Evolutionary conservation across 371 early-diverging fungal species (phyloP), one percentile per base, ranked within the genome.

Genomic region (Mucor plumbeus): DNA sequence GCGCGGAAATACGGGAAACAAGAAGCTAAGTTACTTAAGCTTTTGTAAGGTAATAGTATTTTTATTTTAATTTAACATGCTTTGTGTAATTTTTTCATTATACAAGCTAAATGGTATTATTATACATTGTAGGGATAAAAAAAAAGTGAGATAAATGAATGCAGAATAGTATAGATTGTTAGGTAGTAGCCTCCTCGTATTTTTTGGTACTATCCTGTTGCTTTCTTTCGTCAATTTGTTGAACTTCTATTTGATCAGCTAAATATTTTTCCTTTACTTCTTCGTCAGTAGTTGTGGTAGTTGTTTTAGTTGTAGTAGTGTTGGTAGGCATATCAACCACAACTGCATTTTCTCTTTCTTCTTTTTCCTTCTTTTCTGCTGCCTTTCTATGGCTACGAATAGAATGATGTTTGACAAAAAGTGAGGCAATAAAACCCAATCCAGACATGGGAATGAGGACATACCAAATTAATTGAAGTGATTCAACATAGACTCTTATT

Each of bases 391-490:
- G 70, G 3, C 57, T 35, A 56, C 53, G 57, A 13, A 62, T 61
- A 33, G 66, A 66, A 47, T 71, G 55, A 55, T 71, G 66, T 15
- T 66, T 55, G n/a, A 71, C 64, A 43, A 71, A 71, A 34, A 66
- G 47, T 15, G 73, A 65, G 13, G 73, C 50, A 47, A 68, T 59
- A 10, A 68, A 59, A 0, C 80, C 79, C 10, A 77, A 43, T 53
- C 79, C 78, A 11, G 70, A 3, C 75, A 79, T 72, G 9, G 76
- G 71, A 17, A 68, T 72, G 58, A 79, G 59, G n/a, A 84, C 74
- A 59, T 75, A 71, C 78, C 79, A 84, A 21, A 81, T 65, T 40
- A 75, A 54, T 14, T 54, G 75, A 26, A 84, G 58, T 6, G 69
- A 68, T 0, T 72, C 55, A 0, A 77, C 75, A 61, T 81, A 80